Evolutionary conservation across 2,329 filamentous ascomycete genomes (phyloP).

Genomic region (Bertia moriformis): DNA sequence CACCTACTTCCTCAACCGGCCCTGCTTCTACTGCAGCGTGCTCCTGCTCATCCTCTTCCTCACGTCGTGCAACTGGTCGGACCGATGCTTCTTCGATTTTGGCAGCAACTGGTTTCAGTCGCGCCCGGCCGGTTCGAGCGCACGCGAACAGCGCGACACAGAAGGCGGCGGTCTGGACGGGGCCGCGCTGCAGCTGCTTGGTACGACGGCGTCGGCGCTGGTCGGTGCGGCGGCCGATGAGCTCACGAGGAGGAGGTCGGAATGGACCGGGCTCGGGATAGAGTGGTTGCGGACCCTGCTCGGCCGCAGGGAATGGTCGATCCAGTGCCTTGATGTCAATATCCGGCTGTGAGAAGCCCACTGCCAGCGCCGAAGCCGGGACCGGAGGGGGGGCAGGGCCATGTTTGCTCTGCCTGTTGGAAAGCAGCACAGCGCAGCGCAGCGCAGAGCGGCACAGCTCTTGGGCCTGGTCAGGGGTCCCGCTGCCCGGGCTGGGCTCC

Average conservation of each 20-base stretch:
- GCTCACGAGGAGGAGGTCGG: conserved; percentile 33
- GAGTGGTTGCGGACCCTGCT: conserved; percentile 77
- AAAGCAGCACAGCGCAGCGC: too few relatives aligned
- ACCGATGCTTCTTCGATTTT: conserved; percentile 87
- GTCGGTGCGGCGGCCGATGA: conserved; percentile 54
- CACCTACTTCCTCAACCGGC: conserved; percentile 90
- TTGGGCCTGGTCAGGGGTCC: too few relatives aligned
- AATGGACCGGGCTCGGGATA: conserved; percentile 65
- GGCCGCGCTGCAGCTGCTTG: conserved; percentile 38
- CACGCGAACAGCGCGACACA: conserved; percentile 6
- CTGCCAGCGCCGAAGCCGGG: too few relatives aligned
- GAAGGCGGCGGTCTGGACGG: conserved; percentile 25
- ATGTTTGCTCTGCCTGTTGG: too few relatives aligned
- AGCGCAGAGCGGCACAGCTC: too few relatives aligned
- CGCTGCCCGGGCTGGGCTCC: too few relatives aligned
- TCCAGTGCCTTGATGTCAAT: conserved; percentile 82
- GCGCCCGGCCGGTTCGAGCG: conserved; percentile 29
- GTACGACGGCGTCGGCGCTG: conserved; percentile 56
- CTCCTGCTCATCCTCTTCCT: conserved; percentile 89
- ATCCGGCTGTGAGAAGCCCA: conserved; percentile 46
- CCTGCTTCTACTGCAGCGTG: conserved; percentile 94
- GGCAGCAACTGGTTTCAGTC: conserved; percentile 85
- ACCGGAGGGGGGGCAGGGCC: too few relatives aligned
- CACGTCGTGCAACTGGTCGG: conserved; percentile 79
- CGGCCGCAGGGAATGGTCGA: conserved; percentile 72